Base-by-base conservation (phyloP, 768 basidiomycete species). In the Mycena belliarum region DNA sequence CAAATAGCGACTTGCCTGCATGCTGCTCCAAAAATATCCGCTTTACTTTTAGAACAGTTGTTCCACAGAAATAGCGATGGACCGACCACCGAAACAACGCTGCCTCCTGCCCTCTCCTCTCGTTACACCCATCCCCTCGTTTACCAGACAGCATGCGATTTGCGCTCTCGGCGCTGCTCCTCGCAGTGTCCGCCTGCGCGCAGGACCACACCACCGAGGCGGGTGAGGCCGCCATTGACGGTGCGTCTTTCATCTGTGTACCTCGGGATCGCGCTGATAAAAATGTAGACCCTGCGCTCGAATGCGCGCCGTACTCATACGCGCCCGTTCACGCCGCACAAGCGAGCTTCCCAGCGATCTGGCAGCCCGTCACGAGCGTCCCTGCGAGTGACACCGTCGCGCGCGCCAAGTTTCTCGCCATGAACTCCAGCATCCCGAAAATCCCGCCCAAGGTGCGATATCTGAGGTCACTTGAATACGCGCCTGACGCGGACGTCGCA, bases 241-340 rank as follows among this genome's bases (percentile, higher is more conserved):
- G 40, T 41, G 5, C 10, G 40, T 41, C 9, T 12, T 9, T 6
- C 20, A 18, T 23, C 14, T 14, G n/a, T 41, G 12, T 32, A 32
- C 12, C 29, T 41, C 2, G 10, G 11, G 20, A n/a, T 2, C 7
- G 23, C 7, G 4, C 40, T 10, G 29, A 32, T 14, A 6, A 32
- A 14, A 32, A 35, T 15, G 40, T 40, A 43, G 56, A 57, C 45
- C 57, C 50, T 0, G 6, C 21, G 8, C 16, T 15, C 9, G 60
- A 61, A 49, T 61, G 60, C 55, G 8, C 25, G 4, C 2, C 25
- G 3, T 61, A 61, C 55, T 37, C 44, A 12, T 57, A 53, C 51
- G 24, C 45, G 8, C 55, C 60, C n/a, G 55, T 61, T 16, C 20
- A 5, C 32, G 20, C 47, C 25, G 55, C 60, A 18, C 1, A 29